phyloP scores from a whole-genome alignment of 2,329 filamentous ascomycete species.

The Alternaria longipes region DNA sequence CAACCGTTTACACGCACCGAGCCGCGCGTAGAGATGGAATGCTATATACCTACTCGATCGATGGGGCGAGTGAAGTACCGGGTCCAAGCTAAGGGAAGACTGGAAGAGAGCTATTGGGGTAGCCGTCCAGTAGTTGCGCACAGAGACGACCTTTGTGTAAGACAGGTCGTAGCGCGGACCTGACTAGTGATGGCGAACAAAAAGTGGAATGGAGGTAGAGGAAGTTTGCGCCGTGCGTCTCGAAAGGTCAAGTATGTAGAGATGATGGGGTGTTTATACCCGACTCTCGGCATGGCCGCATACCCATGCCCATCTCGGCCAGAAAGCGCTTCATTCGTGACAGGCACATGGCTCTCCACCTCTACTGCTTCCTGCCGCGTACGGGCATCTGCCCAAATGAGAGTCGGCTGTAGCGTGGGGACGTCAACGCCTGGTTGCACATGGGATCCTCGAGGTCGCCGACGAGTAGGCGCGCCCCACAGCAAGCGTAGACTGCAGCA shows the following conservation, averaged over 20 bases:
- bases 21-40: slow-evolving; percentile 12
- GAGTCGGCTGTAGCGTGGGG: slow-evolving; percentile 19
- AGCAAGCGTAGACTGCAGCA: slow-evolving; percentile 4
- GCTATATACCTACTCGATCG: slow-evolving; percentile 8
- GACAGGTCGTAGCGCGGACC: background rate
- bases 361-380: slow-evolving; percentile 4
- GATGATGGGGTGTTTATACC: background rate
- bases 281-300: background rate
- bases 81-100: background rate
- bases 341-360: slow-evolving; percentile 16
- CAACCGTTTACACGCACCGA: background rate
- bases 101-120: slow-evolving; percentile 1
- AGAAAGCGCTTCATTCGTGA: slow-evolving; percentile 9
- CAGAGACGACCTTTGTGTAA: background rate
- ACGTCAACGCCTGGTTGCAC: slow-evolving; percentile 22
- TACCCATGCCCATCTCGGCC: background rate
- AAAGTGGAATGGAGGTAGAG: background rate
- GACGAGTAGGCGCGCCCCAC: slow-evolving; percentile 20
- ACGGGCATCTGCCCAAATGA: slow-evolving; percentile 18
- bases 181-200: background rate
- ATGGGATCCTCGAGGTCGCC: slow-evolving; percentile 34
- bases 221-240: slow-evolving; percentile 2
- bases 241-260: background rate
- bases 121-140: slow-evolving; percentile 1
- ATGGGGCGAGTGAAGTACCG: background rate